phyloP scores from a whole-genome alignment of 345 rosid genomes.

The Turnera subulata region DNA sequence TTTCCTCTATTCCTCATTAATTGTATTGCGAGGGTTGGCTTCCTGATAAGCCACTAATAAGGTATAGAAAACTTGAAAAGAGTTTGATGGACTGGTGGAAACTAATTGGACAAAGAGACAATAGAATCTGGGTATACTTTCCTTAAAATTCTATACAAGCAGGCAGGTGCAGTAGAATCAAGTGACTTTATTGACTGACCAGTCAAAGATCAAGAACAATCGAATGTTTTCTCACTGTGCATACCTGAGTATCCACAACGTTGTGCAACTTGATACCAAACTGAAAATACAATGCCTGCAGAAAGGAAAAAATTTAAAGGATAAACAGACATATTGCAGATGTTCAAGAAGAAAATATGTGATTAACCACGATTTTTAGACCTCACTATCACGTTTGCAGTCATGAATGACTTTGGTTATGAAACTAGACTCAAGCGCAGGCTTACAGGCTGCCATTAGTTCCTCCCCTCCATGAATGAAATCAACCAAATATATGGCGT shows the following conservation, averaged over 20 bases:
- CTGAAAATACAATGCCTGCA: slow-evolving; percentile 1
- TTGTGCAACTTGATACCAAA: slow-evolving; percentile 1
- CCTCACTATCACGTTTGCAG: neutral
- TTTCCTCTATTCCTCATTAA: too few relatives aligned
- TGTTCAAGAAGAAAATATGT: neutral
- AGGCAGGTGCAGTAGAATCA: too few relatives aligned
- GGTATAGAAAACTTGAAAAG: too few relatives aligned
- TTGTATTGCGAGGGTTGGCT: too few relatives aligned
- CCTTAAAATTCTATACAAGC: too few relatives aligned
- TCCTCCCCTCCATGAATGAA: neutral
- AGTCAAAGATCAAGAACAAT: too few relatives aligned
- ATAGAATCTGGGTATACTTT: too few relatives aligned
- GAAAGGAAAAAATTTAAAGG: neutral
- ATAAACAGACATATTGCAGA: neutral
- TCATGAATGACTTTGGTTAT: neutral
- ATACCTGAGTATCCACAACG: neutral
- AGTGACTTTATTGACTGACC: too few relatives aligned
- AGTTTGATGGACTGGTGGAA: too few relatives aligned
- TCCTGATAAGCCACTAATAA: too few relatives aligned
- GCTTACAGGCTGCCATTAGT: neutral
- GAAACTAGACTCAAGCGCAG: neutral
- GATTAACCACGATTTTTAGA: neutral
- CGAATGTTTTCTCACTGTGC: too few relatives aligned
- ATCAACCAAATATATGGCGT: neutral
- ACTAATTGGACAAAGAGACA: too few relatives aligned